Evolutionary conservation across 495 filamentous ascomycete species (phyloP).

Genomic region (Ascodesmis nigricans): DNA sequence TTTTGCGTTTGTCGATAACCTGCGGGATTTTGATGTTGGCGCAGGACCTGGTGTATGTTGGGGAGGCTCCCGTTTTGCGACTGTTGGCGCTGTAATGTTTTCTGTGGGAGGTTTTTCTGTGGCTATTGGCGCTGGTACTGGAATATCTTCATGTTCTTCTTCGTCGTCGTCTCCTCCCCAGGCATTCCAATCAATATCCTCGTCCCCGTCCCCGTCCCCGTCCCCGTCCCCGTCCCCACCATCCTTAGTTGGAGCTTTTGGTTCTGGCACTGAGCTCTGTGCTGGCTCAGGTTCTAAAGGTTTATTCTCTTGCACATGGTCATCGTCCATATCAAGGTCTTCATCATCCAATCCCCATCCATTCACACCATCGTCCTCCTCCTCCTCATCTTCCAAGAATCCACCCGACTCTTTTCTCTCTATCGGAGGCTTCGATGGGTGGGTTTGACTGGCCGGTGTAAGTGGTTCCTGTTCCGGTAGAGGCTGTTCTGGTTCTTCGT

Average conservation of each 20-base stretch:
- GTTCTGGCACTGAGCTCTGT: constrained; percentile 4
- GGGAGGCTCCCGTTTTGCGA: too few relatives aligned
- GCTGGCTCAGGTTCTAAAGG: constrained; percentile 7
- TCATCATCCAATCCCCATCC: constrained; percentile 37
- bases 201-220: constrained; percentile 9
- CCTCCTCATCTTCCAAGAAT: constrained; percentile 21
- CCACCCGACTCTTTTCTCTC: constrained; percentile 3
- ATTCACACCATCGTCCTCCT: constrained; percentile 34
- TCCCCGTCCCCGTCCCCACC: constrained; percentile 3
- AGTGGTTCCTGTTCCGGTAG: constrained; percentile 7
- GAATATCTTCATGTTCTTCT: constrained; percentile 22
- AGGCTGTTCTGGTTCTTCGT: constrained; percentile 31
- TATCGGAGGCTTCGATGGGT: too few relatives aligned
- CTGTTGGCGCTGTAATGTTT: constrained; percentile 7
- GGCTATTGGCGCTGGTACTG: constrained; percentile 1
- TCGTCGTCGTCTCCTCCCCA: constrained; percentile 18
- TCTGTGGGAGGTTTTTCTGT: constrained; percentile 6
- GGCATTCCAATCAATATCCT: constrained; percentile 21
- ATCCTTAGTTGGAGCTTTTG: constrained; percentile 5
- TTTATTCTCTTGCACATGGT: constrained; percentile 11
- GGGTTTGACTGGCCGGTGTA: neutral
- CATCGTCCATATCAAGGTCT: constrained; percentile 22
- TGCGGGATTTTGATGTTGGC: constrained; percentile 6
- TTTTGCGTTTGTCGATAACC: constrained; percentile 16
- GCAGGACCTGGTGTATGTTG: constrained; percentile 4